These are phyloP conservation scores for Phaseolus lunatus DNA, from an alignment of 306 rosid genomes.

Conservation along the genomic window DNA sequence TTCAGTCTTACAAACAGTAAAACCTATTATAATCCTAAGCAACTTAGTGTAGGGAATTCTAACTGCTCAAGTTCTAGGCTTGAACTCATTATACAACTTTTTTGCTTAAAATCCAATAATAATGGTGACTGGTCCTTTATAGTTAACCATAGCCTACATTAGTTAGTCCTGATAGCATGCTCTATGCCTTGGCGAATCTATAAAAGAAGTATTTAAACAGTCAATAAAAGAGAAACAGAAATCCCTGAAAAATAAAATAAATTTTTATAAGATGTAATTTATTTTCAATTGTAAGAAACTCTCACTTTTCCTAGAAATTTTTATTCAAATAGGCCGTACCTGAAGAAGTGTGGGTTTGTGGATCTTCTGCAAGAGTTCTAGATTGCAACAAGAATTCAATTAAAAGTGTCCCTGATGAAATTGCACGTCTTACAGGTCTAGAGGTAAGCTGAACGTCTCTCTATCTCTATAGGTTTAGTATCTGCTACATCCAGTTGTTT, in stretches of 20 bases:
- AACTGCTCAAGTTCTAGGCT: slow-evolving; percentile 6
- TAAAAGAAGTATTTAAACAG: slow-evolving; percentile 21
- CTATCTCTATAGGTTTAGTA: slow-evolving; percentile 22
- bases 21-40: background rate
- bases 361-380: slow-evolving; percentile 69
- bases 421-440: slow-evolving; percentile 60
- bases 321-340: slow-evolving; percentile 71
- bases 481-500: slow-evolving; percentile 11
- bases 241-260: background rate
- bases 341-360: slow-evolving; percentile 81
- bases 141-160: background rate
- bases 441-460: slow-evolving; percentile 56
- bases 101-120: background rate
- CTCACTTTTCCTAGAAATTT: slow-evolving; percentile 31
- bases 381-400: slow-evolving; percentile 72
- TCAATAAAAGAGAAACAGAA: background rate
- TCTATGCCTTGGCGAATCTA: slow-evolving; percentile 4
- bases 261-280: slow-evolving; percentile 9
- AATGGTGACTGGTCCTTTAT: slow-evolving; percentile 5
- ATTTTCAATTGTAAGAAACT: slow-evolving; percentile 19
- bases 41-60: slow-evolving; percentile 21
- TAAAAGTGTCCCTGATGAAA: slow-evolving; percentile 59
- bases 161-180: slow-evolving; percentile 8
- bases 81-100: slow-evolving; percentile 17
- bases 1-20: background rate